These are phyloP conservation scores for Cornus florida DNA, from an alignment of 148 eudicot genomes.

Conservation along the genomic window DNA sequence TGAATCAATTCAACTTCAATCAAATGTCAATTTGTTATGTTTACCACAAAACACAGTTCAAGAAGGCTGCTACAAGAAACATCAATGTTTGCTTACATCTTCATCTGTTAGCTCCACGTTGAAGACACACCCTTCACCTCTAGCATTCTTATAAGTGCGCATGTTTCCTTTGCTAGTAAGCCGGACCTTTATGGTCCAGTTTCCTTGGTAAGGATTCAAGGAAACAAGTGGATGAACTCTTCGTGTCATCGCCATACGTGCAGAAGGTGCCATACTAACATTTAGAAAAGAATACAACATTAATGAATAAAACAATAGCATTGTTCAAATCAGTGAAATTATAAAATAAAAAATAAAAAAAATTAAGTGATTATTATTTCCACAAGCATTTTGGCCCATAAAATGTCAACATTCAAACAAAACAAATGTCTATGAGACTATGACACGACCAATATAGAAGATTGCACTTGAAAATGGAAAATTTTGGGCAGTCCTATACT, in stretches of 20 bases:
- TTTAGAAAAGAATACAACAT: slow-evolving; percentile 9
- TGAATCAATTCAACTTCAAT: neutral
- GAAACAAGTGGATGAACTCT: slow-evolving; percentile 89
- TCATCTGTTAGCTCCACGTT: slow-evolving; percentile 96
- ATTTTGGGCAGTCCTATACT: too few relatives aligned
- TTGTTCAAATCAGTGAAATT: too few relatives aligned
- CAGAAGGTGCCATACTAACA: slow-evolving; percentile 84
- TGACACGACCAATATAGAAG: neutral
- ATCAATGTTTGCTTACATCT: slow-evolving; percentile 58
- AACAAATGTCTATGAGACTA: too few relatives aligned
- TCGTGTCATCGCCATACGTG: slow-evolving; percentile 85
- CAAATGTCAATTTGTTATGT: too few relatives aligned
- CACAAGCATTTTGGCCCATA: too few relatives aligned
- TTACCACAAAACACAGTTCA: neutral
- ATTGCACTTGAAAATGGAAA: too few relatives aligned
- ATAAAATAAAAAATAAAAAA: too few relatives aligned
- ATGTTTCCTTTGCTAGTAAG: slow-evolving; percentile 77
- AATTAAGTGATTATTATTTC: too few relatives aligned
- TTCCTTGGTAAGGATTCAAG: slow-evolving; percentile 92
- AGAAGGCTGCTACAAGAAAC: neutral
- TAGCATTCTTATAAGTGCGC: slow-evolving; percentile 74
- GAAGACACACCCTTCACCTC: slow-evolving; percentile 95
- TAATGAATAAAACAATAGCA: neutral
- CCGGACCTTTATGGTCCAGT: slow-evolving; percentile 94
- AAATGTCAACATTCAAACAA: too few relatives aligned